phyloP scores from a whole-genome alignment of 2,329 filamentous ascomycete species.

The Peltaster fructicola region DNA sequence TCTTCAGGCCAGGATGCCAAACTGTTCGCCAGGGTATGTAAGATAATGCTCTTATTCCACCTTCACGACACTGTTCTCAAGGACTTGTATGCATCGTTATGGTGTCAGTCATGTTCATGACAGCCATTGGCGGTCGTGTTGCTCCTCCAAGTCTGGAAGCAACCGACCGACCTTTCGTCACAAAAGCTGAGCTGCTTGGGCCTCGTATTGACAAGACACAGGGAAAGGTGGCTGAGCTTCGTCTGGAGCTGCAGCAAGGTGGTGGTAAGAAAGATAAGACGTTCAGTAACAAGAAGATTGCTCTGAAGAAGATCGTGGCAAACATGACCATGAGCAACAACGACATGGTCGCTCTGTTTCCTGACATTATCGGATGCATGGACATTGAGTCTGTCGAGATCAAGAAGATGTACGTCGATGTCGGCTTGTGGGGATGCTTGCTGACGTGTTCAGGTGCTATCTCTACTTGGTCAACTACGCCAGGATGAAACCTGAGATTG shows the following conservation, averaged over 20 bases:
- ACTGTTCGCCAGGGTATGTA: constrained; percentile 88
- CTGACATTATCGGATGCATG: constrained; percentile 92
- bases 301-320: constrained; percentile 96
- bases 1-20: constrained; percentile 84
- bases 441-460: constrained; percentile 59
- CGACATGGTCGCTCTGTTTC: constrained; percentile 94
- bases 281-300: constrained; percentile 85
- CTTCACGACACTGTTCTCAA: background rate
- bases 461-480: constrained; percentile 95
- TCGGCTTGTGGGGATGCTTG: constrained; percentile 1
- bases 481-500: constrained; percentile 81
- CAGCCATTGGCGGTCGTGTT: background rate
- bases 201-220: too few relatives aligned
- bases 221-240: constrained; percentile 97
- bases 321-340: constrained; percentile 99
- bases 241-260: constrained; percentile 51
- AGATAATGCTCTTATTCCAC: background rate
- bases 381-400: constrained; percentile 86
- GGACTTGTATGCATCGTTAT: background rate
- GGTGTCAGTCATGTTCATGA: too few relatives aligned
- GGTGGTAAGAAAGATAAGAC: constrained; percentile 98
- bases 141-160: constrained; percentile 1
- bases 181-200: constrained; percentile 18
- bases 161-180: background rate
- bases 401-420: constrained; percentile 77